These are phyloP conservation scores for Wickerhamiella galacta DNA, from an alignment of 805 yeast genomes.

Conservation along the genomic window DNA sequence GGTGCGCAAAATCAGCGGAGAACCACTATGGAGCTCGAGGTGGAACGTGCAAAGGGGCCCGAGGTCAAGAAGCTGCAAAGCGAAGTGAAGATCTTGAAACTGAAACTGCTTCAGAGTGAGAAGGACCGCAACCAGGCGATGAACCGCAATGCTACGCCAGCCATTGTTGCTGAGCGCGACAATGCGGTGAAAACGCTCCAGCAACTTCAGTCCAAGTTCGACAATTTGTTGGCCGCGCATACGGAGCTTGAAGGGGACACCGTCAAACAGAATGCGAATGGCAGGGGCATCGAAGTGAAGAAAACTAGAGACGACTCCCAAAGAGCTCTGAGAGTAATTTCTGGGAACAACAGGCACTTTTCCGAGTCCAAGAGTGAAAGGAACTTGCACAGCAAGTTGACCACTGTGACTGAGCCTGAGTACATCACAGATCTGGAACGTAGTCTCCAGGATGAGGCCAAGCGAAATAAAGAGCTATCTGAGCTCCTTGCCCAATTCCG, in stretches of 20 bases:
- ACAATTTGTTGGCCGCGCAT: no score
- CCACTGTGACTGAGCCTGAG: not conserved
- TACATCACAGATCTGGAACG: conserved; percentile 30
- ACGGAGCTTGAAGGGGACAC: no score
- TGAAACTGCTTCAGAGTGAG: conserved; percentile 19
- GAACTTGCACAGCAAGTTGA: not conserved
- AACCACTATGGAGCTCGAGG: conserved; percentile 9
- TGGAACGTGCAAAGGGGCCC: conserved; percentile 10
- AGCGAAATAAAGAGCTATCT: conserved; percentile 39
- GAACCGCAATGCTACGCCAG: conserved; percentile 13
- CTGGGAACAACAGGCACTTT: conserved; percentile 3
- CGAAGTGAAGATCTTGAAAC: conserved; percentile 20
- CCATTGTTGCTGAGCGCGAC: conserved; percentile 5
- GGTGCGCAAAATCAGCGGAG: conserved; percentile 5
- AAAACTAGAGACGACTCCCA: no score
- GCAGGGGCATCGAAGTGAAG: no score
- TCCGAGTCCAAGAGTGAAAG: conserved; percentile 1
- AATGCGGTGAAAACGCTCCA: conserved; percentile 3
- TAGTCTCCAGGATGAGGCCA: conserved; percentile 37
- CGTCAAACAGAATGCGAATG: no score
- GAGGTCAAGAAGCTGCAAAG: conserved; percentile 12
- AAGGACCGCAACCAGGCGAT: conserved; percentile 15
- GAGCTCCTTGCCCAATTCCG: conserved; percentile 46
- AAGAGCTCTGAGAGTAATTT: conserved; percentile 9
- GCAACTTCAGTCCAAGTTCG: conserved; percentile 4